phyloP scores from a whole-genome alignment of 2,329 filamentous ascomycete species.

The Neofusicoccum sp. region DNA sequence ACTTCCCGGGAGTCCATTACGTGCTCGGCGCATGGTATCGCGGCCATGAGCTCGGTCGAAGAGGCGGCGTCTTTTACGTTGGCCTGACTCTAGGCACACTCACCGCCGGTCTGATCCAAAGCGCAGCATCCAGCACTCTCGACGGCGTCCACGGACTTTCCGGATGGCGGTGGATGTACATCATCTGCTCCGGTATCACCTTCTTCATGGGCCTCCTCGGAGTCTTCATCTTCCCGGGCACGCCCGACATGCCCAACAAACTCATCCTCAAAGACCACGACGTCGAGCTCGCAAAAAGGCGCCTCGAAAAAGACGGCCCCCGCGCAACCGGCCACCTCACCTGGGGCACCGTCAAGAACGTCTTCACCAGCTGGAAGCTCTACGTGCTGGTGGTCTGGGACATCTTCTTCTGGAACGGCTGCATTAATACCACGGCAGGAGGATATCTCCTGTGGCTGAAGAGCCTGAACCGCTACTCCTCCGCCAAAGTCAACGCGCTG shows the following conservation, averaged over 20 bases:
- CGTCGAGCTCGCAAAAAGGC: conserved; percentile 44
- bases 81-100: conserved; percentile 53
- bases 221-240: conserved; percentile 53
- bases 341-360: conserved; percentile 27
- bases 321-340: conserved; percentile 31
- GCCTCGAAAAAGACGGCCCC: conserved; percentile 49
- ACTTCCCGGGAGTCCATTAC: conserved; percentile 28
- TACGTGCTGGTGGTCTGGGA: conserved; percentile 53
- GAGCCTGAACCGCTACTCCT: conserved; percentile 49
- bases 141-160: conserved; percentile 51
- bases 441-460: conserved; percentile 60
- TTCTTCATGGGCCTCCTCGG: conserved; percentile 54
- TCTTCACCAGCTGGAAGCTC: conserved; percentile 47
- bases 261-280: conserved; percentile 49
- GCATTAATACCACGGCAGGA: conserved; percentile 47
- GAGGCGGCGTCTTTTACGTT: conserved; percentile 54
- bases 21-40: conserved; percentile 47
- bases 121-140: conserved; percentile 48
- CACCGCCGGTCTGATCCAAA: conserved; percentile 51
- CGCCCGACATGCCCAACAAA: conserved; percentile 50
- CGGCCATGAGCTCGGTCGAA: conserved; percentile 41
- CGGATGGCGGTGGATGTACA: conserved; percentile 39
- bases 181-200: conserved; percentile 44
- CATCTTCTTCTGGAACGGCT: conserved; percentile 58
- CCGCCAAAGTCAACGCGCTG: conserved; percentile 51